Base-by-base conservation (phyloP, 495 filamentous ascomycete species). In the Aspergillus funiculosus region DNA sequence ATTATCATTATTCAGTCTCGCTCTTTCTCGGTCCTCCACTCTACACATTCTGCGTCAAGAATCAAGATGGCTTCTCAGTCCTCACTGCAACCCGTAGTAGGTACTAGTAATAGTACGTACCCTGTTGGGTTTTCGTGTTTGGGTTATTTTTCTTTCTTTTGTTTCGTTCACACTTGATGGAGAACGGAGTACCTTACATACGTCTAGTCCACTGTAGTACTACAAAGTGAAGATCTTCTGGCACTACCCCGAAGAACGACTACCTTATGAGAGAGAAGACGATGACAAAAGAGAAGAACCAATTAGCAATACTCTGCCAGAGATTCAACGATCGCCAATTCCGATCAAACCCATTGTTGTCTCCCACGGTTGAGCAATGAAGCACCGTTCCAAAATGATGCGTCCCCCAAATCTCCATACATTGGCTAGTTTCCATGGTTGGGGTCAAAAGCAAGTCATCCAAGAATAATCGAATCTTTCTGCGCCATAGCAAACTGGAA, bases 241-340 rank as follows among this genome's bases (percentile, higher is more conserved):
- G n/a, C 10, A 22, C 13, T 22, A 34, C 30, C 4, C 5, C 8
- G 17, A 37, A 47, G 32, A 41, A 40, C 24, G 13, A 41, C n/a
- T n/a, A n/a, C n/a, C n/a, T n/a, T n/a, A n/a, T n/a, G n/a, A n/a
- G n/a, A n/a, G n/a, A n/a, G n/a, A n/a, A n/a, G n/a, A n/a, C n/a
- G n/a, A n/a, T n/a, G n/a, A n/a, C n/a, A 44, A 34, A 43, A 22
- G 40, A 34, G 6, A 32, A 30, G 18, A 17, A 13, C 10, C 26
- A 32, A 31, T 31, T 13, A 4, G 39, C 26, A 34, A 32, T 2
- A 29, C n/a, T 5, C 20, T 6, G 36, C 29, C 26, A 31, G 25
- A 19, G 15, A 21, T 36, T 38, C 17, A 38, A 34, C 44, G 50
- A 53, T 53, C 44, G 43, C 30, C 18, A 29, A 39, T 47, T 37